Conservation (phyloP, 441 rosid species). For the Eutrema salsugineum region DNA sequence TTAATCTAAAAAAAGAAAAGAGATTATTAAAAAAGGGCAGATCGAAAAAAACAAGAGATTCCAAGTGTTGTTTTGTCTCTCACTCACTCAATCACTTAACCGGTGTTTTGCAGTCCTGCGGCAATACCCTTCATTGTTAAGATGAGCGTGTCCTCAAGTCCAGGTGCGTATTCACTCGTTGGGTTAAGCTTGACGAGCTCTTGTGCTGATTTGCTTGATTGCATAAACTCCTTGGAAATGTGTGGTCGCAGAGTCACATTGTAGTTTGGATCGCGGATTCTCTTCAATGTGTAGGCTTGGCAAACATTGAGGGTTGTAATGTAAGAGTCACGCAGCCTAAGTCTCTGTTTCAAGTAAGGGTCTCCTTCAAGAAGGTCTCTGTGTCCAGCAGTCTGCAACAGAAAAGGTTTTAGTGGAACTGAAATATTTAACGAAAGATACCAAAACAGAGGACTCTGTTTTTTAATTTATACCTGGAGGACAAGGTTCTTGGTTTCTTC, state of each 20-base stretch:
- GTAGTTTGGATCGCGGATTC: slow-evolving; percentile 74
- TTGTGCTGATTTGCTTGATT: slow-evolving; percentile 56
- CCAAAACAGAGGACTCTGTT: slow-evolving; percentile 8
- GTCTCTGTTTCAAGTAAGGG: slow-evolving; percentile 85
- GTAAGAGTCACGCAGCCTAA: slow-evolving; percentile 77
- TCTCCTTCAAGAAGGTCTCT: slow-evolving; percentile 92
- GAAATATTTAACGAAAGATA: neutral
- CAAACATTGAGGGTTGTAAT: slow-evolving; percentile 83
- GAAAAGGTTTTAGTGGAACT: neutral
- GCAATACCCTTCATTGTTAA: slow-evolving; percentile 95
- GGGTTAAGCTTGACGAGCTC: slow-evolving; percentile 77
- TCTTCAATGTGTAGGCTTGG: slow-evolving; percentile 84
- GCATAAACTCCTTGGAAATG: slow-evolving; percentile 63
- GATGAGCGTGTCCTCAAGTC: slow-evolving; percentile 88
- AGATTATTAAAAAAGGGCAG: neutral
- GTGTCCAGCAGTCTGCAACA: slow-evolving; percentile 70
- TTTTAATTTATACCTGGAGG: slow-evolving; percentile 51
- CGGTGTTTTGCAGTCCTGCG: slow-evolving; percentile 88
- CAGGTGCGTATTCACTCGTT: slow-evolving; percentile 75
- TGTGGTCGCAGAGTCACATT: slow-evolving; percentile 62
- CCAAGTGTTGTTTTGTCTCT: neutral
- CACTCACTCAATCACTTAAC: slow-evolving; percentile 34
- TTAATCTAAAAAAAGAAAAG: neutral
- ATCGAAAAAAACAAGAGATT: neutral
- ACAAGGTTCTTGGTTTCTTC: slow-evolving; percentile 76